A percentile compares a stretch with the other conserved stretches of the same genome.
These are phyloP conservation scores for Lodderomyces theae DNA, from an alignment of 1,139 yeast genomes.

Conservation along the genomic window DNA sequence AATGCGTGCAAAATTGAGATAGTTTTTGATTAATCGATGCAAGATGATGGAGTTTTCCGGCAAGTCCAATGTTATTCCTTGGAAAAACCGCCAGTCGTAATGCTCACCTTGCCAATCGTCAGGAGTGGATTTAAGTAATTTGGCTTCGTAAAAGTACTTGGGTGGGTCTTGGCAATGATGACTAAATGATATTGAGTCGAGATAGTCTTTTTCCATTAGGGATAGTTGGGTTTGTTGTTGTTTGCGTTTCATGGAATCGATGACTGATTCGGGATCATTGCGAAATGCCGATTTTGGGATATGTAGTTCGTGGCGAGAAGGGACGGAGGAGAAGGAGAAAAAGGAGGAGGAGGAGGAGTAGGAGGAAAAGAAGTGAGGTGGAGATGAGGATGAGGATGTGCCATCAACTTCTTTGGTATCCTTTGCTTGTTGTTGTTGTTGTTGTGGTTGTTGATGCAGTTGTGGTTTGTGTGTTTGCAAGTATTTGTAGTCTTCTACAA, in stretches of 20 bases:
- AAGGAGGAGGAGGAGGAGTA: too few species aligned
- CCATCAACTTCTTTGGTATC: too few species aligned
- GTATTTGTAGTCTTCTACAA: not conserved
- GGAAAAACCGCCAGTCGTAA: constrained; percentile 48
- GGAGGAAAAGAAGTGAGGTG: too few species aligned
- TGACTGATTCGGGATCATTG: constrained; percentile 9
- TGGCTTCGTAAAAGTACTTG: constrained; percentile 53
- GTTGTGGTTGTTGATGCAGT: not conserved
- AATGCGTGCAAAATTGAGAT: constrained; percentile 32
- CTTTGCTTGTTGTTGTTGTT: not conserved
- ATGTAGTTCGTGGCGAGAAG: constrained; percentile 1
- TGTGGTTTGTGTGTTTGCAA: not conserved
- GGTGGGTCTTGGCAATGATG: constrained; percentile 26
- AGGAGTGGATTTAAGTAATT: constrained; percentile 25
- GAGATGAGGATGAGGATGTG: too few species aligned
- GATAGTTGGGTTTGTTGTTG: not conserved
- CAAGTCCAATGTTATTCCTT: constrained; percentile 26
- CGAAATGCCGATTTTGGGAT: constrained; percentile 14
- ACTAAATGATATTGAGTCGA: constrained; percentile 21
- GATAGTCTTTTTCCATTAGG: constrained; percentile 18
- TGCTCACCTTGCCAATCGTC: constrained; percentile 40
- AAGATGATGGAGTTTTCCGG: constrained; percentile 22
- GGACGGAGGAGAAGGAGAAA: too few species aligned
- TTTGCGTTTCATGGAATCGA: constrained; percentile 4
- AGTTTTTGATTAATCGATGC: constrained; percentile 30